A percentile compares a stretch with the other conserved stretches of the same genome.
phyloP scores from a whole-genome alignment of 2,329 filamentous ascomycete genomes.

The Beauveria scarabaeidicola region DNA sequence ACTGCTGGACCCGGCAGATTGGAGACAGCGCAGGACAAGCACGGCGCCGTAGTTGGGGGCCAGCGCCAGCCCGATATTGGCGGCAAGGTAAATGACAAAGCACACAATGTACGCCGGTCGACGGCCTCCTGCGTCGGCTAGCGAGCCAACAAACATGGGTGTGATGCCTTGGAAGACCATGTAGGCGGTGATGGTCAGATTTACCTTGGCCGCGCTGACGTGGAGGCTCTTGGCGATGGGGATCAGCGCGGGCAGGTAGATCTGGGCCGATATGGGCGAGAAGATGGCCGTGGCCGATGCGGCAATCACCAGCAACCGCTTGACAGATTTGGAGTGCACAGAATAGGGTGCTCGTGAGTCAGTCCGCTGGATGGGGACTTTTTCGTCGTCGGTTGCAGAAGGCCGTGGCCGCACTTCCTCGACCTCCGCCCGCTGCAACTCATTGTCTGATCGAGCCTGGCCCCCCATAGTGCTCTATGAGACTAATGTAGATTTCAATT shows the following conservation, averaged over 20 bases:
- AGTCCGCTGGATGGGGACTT: neutral
- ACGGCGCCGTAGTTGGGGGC: conserved; percentile 41
- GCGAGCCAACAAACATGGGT: conserved; percentile 46
- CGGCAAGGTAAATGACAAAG: conserved; percentile 44
- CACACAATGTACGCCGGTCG: conserved; percentile 45
- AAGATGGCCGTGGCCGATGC: conserved; percentile 33
- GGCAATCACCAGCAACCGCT: conserved; percentile 31
- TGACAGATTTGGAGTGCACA: conserved; percentile 30
- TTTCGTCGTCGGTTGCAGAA: neutral
- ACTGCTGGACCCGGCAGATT: conserved; percentile 49
- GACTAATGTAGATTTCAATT: neutral
- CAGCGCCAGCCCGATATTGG: conserved; percentile 45
- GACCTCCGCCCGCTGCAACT: neutral
- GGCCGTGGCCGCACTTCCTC: neutral
- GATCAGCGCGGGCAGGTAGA: conserved; percentile 47
- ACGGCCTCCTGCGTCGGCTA: conserved; percentile 46
- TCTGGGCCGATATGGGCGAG: conserved; percentile 39
- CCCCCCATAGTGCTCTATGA: neutral
- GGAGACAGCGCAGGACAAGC: conserved; percentile 45
- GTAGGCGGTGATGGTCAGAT: conserved; percentile 46
- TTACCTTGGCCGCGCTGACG: conserved; percentile 34
- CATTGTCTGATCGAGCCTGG: neutral
- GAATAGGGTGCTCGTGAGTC: conserved; percentile 24
- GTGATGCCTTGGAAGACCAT: conserved; percentile 54
- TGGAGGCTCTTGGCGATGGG: conserved; percentile 38